Evolutionary conservation across 2,329 filamentous ascomycete species (phyloP).

Genomic region (Clonostachys byssicola): DNA sequence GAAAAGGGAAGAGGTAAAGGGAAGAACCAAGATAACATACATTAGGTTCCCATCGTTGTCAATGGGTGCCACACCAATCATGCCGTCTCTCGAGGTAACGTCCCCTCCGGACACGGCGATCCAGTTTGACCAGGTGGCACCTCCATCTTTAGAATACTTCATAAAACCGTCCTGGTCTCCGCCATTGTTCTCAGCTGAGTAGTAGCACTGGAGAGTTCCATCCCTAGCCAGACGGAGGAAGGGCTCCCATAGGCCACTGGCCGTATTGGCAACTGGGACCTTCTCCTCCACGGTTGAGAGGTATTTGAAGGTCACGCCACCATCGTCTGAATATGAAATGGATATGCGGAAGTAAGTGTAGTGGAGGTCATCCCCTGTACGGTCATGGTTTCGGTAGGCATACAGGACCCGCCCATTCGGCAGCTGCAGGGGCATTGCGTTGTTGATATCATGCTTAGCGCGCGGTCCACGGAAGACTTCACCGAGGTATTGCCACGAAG

Average conservation of each 20-base stretch:
- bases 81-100: background rate
- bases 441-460: slow-evolving; percentile 19
- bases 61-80: no score
- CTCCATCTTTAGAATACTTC: no score
- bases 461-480: slow-evolving; percentile 7
- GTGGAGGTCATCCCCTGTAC: slow-evolving; percentile 4
- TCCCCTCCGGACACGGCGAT: background rate
- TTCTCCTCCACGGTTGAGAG: slow-evolving; percentile 19
- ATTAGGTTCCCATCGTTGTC: slow-evolving; percentile 16
- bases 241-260: slow-evolving; percentile 38
- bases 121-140: slow-evolving; percentile 7
- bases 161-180: no score
- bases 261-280: slow-evolving; percentile 2
- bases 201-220: slow-evolving; percentile 35
- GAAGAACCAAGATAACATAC: slow-evolving; percentile 5
- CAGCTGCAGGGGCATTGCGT: slow-evolving; percentile 24
- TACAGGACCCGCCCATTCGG: slow-evolving; percentile 25
- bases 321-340: slow-evolving; percentile 32
- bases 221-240: slow-evolving; percentile 31
- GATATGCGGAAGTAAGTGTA: slow-evolving; percentile 33
- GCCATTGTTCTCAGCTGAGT: slow-evolving; percentile 12
- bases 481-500: slow-evolving; percentile 17
- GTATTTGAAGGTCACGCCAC: slow-evolving; percentile 27
- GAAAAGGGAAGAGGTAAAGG: background rate
- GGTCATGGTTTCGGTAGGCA: slow-evolving; percentile 29